These are phyloP conservation scores for Aspergillus udagawae DNA, from an alignment of 2,329 filamentous ascomycete genomes.

Conservation along the genomic window DNA sequence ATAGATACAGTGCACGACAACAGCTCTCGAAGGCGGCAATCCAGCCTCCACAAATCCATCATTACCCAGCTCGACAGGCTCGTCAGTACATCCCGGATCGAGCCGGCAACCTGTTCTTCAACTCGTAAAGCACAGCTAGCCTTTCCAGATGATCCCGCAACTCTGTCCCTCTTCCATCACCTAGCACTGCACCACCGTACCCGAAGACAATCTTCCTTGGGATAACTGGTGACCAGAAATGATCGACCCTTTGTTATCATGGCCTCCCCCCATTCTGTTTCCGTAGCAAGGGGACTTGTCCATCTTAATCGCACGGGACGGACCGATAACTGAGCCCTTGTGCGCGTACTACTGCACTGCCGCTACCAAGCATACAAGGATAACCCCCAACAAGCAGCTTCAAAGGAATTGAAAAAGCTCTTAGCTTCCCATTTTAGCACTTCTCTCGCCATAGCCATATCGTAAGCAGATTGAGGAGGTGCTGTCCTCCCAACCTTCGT, in stretches of 20 bases:
- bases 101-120: neutral
- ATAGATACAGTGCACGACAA: neutral
- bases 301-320: slow-evolving; percentile 57
- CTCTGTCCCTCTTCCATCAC: too few relatives aligned
- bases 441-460: neutral
- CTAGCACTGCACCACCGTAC: neutral
- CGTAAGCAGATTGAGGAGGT: neutral
- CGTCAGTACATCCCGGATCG: neutral
- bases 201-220: neutral
- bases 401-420: neutral
- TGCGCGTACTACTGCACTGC: neutral
- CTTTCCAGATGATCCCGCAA: neutral
- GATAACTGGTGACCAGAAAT: slow-evolving; percentile 27
- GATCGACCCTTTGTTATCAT: slow-evolving; percentile 45
- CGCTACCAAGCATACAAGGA: neutral
- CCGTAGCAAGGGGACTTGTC: slow-evolving; percentile 61
- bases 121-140: neutral
- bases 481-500: neutral
- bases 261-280: slow-evolving; percentile 54
- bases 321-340: slow-evolving; percentile 62
- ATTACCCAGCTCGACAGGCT: neutral
- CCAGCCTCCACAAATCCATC: neutral
- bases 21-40: neutral
- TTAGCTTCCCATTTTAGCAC: neutral
- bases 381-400: neutral